Percentiles rank a stretch among this genome's conserved stretches.
phyloP scores from a whole-genome alignment of 2,329 filamentous ascomycete species.

The Aureobasidium mangrovei region DNA sequence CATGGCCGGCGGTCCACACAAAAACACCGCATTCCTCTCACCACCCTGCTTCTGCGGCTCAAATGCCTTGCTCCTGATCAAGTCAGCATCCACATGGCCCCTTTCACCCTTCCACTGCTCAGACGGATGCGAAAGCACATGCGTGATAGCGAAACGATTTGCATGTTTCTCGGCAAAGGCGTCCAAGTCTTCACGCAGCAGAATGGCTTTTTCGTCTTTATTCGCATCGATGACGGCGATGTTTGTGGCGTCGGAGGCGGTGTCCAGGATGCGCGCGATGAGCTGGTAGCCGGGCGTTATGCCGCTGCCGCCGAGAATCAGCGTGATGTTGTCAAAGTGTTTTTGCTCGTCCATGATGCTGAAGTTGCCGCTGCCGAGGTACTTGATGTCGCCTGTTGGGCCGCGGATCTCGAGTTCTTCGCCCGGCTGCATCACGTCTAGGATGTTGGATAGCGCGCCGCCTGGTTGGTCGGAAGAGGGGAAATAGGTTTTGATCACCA shows the following conservation, averaged over 20 bases:
- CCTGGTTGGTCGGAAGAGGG: slow-evolving; percentile 40
- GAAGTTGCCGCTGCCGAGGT: slow-evolving; percentile 41
- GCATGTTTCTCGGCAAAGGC: slow-evolving; percentile 30
- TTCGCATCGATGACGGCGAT: slow-evolving; percentile 42
- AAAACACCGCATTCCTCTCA: slow-evolving; percentile 32
- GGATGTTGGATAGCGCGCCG: slow-evolving; percentile 46
- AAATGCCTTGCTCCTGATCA: slow-evolving; percentile 36
- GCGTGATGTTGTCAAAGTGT: slow-evolving; percentile 37
- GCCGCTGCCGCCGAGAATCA: slow-evolving; percentile 44
- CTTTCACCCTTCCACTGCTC: slow-evolving; percentile 39
- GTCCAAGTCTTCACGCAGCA: slow-evolving; percentile 37
- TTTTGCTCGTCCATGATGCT: slow-evolving; percentile 34
- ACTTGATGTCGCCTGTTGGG: slow-evolving; percentile 43
- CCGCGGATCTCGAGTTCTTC: slow-evolving; percentile 45
- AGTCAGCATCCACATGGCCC: slow-evolving; percentile 36
- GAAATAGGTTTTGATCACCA: slow-evolving; percentile 46
- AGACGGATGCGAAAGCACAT: slow-evolving; percentile 39
- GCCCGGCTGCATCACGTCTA: slow-evolving; percentile 41
- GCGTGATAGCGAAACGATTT: slow-evolving; percentile 36
- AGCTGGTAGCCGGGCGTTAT: slow-evolving; percentile 46
- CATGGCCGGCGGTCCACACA: slow-evolving; percentile 44
- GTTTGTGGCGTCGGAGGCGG: slow-evolving; percentile 29
- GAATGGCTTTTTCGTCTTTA: slow-evolving; percentile 39
- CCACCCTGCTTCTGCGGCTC: slow-evolving; percentile 28
- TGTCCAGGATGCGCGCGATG: slow-evolving; percentile 35